These are phyloP conservation scores for Irpex sp. DNA, from an alignment of 1,284 basidiomycete genomes.

Conservation along the genomic window DNA sequence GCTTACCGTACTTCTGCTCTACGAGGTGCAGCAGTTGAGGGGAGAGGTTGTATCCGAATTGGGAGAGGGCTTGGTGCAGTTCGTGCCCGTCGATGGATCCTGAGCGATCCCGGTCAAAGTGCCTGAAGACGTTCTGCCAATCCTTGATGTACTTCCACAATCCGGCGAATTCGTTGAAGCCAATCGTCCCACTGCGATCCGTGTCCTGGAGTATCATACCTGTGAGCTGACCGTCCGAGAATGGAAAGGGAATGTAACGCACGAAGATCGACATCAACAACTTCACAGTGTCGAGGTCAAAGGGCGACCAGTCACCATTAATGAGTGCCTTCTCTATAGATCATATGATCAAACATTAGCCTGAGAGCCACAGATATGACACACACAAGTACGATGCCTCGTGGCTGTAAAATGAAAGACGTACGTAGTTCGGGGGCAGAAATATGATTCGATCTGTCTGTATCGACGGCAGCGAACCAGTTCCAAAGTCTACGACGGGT, in stretches of 20 bases:
- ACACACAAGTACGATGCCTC: not conserved
- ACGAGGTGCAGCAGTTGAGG: constrained; percentile 59
- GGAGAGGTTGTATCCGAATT: constrained; percentile 69
- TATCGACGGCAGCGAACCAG: constrained; percentile 71
- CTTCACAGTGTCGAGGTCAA: constrained; percentile 80
- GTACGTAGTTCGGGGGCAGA: constrained; percentile 59
- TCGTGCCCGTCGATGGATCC: constrained; percentile 69
- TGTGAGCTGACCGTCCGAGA: not conserved
- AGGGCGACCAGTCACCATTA: constrained; percentile 76
- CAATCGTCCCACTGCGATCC: constrained; percentile 69
- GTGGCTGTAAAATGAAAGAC: constrained; percentile 22
- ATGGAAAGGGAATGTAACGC: constrained; percentile 21
- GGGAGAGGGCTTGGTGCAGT: constrained; percentile 55
- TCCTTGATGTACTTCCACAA: constrained; percentile 82
- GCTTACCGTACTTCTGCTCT: constrained; percentile 60
- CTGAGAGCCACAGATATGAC: too few species aligned
- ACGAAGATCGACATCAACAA: constrained; percentile 79
- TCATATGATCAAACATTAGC: not conserved
- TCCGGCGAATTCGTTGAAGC: constrained; percentile 73
- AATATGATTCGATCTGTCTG: constrained; percentile 63
- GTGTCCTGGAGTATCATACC: constrained; percentile 53
- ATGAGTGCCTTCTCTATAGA: constrained; percentile 59
- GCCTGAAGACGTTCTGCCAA: constrained; percentile 77
- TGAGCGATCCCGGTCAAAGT: constrained; percentile 72
- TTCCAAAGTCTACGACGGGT: constrained; percentile 54